Base-by-base conservation (phyloP, 768 basidiomycete species). In the Melanogaster broomeanus region DNA sequence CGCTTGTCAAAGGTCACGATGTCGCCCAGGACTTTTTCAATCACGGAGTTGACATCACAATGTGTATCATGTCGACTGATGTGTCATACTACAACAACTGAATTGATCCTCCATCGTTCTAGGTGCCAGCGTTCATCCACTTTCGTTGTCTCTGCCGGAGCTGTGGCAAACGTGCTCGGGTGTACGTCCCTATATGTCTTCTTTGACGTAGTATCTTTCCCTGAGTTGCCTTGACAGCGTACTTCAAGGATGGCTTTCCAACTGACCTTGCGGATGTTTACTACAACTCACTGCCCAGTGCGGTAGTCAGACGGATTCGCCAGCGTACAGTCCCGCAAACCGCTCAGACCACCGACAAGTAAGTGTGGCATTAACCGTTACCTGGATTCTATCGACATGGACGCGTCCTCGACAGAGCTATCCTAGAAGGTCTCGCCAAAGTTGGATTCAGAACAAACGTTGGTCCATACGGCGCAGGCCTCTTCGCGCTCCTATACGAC, bases 391-490 rank as follows among this genome's bases (percentile, higher is more conserved):
- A 8, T 43, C 37, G 6, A 6, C 35, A 31, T 44, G 28, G n/a
- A 33, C 13, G 0, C 41, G 5, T n/a, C 22, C 5, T 13, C 4
- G 31, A 34, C 19, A 77, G 74, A 61, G 69, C 64, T 4, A 51
- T 71, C 11, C 56, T 72, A 4, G 71, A 77, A 1, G 73, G 71
- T 25, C 65, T 78, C 19, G 53, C 62, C 11, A 65, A 63, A 49
- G 72, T 59, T 12, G 76, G 76, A 1, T 72, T 78, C 61, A 67
- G 67, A 53, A 68, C 68, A 0, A 68, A 71, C 45, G 50, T 67
- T 33, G 77, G 77, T 19, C 28, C 37, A 4, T 58, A 76, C 25
- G 65, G 52, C 9, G 56, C 69, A 4, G 76, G 77, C 1, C 31
- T 73, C 8, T 35, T 70, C 24, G 57, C 61, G 2, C 61, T 73